These are phyloP conservation scores for Mangifera indica DNA, from an alignment of 345 rosid genomes.

Conservation along the genomic window DNA sequence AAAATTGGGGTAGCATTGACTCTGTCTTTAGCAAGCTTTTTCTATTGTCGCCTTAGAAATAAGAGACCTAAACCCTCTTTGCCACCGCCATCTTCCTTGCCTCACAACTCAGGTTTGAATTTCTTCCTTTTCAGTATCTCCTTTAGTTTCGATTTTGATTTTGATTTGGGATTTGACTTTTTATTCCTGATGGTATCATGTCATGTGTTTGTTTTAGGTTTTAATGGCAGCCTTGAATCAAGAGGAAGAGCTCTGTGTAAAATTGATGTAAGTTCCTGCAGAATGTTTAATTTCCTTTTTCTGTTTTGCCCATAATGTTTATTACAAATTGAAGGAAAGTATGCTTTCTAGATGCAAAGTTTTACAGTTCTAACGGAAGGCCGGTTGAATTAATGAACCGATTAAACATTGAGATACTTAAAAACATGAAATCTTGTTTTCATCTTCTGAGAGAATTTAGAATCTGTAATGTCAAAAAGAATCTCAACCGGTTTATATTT, in stretches of 20 bases:
- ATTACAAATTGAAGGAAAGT: too few relatives aligned
- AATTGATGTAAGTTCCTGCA: constrained; percentile 27
- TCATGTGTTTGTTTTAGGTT: constrained; percentile 32
- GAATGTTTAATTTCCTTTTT: constrained; percentile 21
- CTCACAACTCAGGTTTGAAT: constrained; percentile 37
- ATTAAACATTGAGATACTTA: background rate
- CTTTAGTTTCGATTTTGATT: background rate
- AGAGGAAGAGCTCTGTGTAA: constrained; percentile 12
- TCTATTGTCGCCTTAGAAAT: constrained; percentile 50
- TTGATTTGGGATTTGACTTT: background rate
- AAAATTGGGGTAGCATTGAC: constrained; percentile 70
- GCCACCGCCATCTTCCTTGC: constrained; percentile 39
- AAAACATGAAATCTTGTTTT: background rate
- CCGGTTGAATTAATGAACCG: background rate
- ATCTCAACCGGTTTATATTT: background rate
- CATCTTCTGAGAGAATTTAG: background rate
- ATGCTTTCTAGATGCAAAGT: background rate
- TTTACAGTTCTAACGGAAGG: background rate
- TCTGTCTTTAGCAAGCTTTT: constrained; percentile 70
- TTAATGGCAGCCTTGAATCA: constrained; percentile 18
- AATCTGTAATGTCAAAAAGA: background rate
- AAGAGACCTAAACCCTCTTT: constrained; percentile 36
- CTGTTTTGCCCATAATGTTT: background rate
- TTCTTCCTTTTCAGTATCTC: background rate
- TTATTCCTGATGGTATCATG: constrained; percentile 3